Base-by-base conservation (phyloP, 371 early-diverging fungal genomes). In the Lichtheimia ramosa region DNA sequence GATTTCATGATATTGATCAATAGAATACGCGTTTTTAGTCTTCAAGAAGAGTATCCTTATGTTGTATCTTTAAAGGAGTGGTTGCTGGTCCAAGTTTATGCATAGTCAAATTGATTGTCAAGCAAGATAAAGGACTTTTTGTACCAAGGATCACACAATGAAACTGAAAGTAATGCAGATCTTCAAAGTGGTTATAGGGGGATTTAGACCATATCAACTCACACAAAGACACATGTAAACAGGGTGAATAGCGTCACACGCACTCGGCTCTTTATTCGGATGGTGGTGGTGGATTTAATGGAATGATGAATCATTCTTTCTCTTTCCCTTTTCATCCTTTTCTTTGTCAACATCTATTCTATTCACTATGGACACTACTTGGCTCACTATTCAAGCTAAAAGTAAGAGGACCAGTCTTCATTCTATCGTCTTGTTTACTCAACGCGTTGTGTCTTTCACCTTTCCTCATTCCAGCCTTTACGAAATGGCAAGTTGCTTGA, bases 311-410 rank as follows among this genome's bases (percentile, higher is more conserved):
- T n/a, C 50, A 50, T 50, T 50, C 50, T 24, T 23, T 23, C 50
- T 50, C 7, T 23, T 50, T 50, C 23, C 50, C 23, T 50, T 24
- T 23, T 50, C 23, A 16, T 5, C 18, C 2, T 53, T 20, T 12
- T 53, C 18, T 40, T 39, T 21, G 25, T 40, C 18, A 6, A 39
- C 40, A 10, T 39, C 18, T 6, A 50, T 3, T 6, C 3, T 5
- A 25, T 15, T 27, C 5, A 67, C 83, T 34, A 85, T 89, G 88
- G 92, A 89, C 60, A 83, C 81, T 54, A 77, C 85, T 46, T 95
- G 95, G 96, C 93, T 92, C 74, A 70, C 65, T 8, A 91, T 94
- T 48, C 96, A 96, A 70, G 86, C 89, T 66, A 94, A 94, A 71
- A 94, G 92, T 91, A 85, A 79, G 85, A 64, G 15, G 10, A 15